Conservation (phyloP, 768 basidiomycete species). For the Macrolepiota dolichaula region DNA sequence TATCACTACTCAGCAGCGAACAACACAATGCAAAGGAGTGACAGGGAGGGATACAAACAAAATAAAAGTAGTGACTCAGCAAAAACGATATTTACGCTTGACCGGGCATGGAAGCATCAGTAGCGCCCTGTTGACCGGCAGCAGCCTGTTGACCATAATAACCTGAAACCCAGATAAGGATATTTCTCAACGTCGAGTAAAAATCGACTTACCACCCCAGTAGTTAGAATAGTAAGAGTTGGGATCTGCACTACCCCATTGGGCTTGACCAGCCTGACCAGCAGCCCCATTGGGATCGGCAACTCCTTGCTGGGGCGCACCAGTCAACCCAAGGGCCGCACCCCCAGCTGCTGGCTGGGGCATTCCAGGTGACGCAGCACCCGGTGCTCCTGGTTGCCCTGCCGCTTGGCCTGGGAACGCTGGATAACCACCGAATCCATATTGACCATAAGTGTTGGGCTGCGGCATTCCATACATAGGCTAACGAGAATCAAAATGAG, state of each 20-base stretch:
- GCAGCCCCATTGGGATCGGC: constrained; percentile 51
- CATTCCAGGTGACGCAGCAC: constrained; percentile 56
- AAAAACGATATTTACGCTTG: constrained; percentile 31
- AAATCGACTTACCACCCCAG: constrained; percentile 68
- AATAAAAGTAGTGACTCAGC: constrained; percentile 15
- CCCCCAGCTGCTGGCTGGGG: constrained; percentile 54
- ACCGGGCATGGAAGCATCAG: constrained; percentile 54
- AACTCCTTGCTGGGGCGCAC: constrained; percentile 54
- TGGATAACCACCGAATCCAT: constrained; percentile 72
- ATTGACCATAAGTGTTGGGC: constrained; percentile 73
- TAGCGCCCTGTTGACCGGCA: constrained; percentile 51
- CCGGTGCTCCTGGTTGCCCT: constrained; percentile 43
- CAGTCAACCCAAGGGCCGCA: constrained; percentile 51
- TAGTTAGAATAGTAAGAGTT: constrained; percentile 77
- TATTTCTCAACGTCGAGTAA: neutral
- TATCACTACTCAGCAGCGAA: constrained; percentile 13
- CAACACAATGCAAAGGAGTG: constrained; percentile 27
- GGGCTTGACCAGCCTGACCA: constrained; percentile 62
- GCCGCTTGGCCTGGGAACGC: constrained; percentile 63
- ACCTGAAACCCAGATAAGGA: constrained; percentile 38
- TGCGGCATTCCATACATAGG: constrained; percentile 92
- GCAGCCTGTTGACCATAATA: constrained; percentile 78
- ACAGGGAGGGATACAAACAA: constrained; percentile 18
- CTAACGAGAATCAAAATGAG: constrained; percentile 29
- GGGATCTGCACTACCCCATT: constrained; percentile 76